These are phyloP conservation scores for Primulina tabacum DNA, from an alignment of 257 asterid species.

Conservation along the genomic window DNA sequence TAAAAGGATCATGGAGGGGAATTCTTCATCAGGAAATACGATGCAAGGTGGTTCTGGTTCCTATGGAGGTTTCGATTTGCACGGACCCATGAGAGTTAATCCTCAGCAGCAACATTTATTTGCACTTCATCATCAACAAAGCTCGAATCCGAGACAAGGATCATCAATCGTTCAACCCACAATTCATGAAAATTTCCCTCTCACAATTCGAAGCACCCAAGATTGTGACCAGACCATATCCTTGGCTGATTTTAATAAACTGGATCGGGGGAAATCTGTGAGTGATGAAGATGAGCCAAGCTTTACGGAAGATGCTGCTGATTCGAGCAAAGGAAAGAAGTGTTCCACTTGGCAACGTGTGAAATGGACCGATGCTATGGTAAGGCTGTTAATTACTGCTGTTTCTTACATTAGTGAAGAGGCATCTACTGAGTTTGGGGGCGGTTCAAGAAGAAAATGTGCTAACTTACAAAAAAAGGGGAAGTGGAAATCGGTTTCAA, in stretches of 20 bases:
- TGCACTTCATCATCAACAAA: slow-evolving; percentile 32
- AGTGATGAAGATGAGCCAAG: slow-evolving; percentile 79
- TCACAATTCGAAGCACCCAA: slow-evolving; percentile 42
- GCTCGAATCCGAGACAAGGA: slow-evolving; percentile 35
- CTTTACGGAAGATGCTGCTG: slow-evolving; percentile 46
- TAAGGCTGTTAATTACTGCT: slow-evolving; percentile 48
- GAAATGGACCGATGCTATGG: slow-evolving; percentile 57
- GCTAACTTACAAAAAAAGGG: slow-evolving; percentile 49
- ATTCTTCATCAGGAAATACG: slow-evolving; percentile 44
- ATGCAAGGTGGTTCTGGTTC: slow-evolving; percentile 40
- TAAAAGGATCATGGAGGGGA: slow-evolving; percentile 39
- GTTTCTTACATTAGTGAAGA: slow-evolving; percentile 57
- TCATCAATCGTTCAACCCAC: slow-evolving; percentile 42
- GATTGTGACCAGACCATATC: slow-evolving; percentile 40
- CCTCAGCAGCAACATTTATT: slow-evolving; percentile 42
- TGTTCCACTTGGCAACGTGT: slow-evolving; percentile 56
- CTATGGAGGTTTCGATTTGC: slow-evolving; percentile 54
- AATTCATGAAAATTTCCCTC: slow-evolving; percentile 52
- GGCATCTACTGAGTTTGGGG: slow-evolving; percentile 34
- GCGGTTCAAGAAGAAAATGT: slow-evolving; percentile 35
- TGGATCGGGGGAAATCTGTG: slow-evolving; percentile 40
- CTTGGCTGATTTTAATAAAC: slow-evolving; percentile 38
- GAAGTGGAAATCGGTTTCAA: slow-evolving; percentile 58
- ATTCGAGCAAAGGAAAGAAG: slow-evolving; percentile 34
- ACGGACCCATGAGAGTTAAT: slow-evolving; percentile 42